Conservation (phyloP, 352 stramenopile species). For the Pythium aquatile region DNA sequence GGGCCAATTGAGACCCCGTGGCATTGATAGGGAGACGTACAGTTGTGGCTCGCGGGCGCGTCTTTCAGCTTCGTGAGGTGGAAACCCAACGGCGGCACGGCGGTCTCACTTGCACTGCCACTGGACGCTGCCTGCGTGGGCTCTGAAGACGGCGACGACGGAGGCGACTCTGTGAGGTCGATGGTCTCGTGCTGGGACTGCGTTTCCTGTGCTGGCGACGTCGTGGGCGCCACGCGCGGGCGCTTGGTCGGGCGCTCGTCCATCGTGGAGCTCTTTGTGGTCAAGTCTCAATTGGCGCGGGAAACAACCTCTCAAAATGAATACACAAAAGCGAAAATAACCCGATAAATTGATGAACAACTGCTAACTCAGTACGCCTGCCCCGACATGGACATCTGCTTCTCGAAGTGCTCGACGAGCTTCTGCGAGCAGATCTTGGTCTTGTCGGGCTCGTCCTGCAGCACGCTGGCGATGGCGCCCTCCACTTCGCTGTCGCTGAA, state of each 20-base stretch:
- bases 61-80: constrained; percentile 25
- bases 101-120: neutral
- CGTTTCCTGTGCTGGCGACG: neutral
- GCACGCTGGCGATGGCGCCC: constrained; percentile 45
- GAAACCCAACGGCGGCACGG: constrained; percentile 14
- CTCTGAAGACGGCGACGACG: constrained; percentile 2
- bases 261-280: too few species aligned
- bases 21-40: neutral
- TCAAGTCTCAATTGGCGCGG: neutral
- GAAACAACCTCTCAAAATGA: constrained; percentile 5
- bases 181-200: constrained; percentile 9
- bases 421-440: constrained; percentile 53
- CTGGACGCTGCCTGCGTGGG: neutral
- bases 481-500: constrained; percentile 76
- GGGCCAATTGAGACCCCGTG: neutral
- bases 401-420: constrained; percentile 61
- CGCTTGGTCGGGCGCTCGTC: neutral
- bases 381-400: constrained; percentile 1
- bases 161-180: constrained; percentile 11
- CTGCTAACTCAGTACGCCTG: constrained; percentile 1
- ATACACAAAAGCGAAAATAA: neutral
- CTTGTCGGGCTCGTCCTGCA: constrained; percentile 36
- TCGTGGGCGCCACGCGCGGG: neutral
- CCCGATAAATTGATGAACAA: neutral
- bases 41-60: constrained; percentile 18